These are phyloP conservation scores for Euphorbia schlechtendalii DNA, from an alignment of 441 rosid species.

Conservation along the genomic window DNA sequence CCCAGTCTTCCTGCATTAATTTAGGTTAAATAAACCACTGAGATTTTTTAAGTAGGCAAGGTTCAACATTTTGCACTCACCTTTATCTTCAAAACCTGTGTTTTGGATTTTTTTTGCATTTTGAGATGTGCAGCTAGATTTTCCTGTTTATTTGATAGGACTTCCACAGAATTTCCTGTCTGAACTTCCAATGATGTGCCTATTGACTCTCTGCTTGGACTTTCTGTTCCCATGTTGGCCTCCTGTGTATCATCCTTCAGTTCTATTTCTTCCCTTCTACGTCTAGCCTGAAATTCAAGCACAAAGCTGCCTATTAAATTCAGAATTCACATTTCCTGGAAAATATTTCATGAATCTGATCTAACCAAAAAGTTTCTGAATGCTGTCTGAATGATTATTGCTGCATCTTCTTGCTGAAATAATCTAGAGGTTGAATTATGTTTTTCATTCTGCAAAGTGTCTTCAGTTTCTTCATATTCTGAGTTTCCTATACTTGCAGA, in stretches of 20 bases:
- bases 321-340: too few species aligned
- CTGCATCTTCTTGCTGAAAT: slow-evolving; percentile 70
- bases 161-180: slow-evolving; percentile 48
- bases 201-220: slow-evolving; percentile 45
- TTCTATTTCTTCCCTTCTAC: slow-evolving; percentile 21
- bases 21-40: background rate
- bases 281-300: slow-evolving; percentile 41
- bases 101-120: slow-evolving; percentile 35
- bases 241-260: slow-evolving; percentile 22
- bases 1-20: slow-evolving; percentile 68
- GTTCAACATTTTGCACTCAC: slow-evolving; percentile 20
- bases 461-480: slow-evolving; percentile 26
- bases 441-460: slow-evolving; percentile 19
- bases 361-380: slow-evolving; percentile 57
- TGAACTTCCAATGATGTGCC: slow-evolving; percentile 74
- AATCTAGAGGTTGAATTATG: slow-evolving; percentile 41
- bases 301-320: background rate
- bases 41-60: background rate
- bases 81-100: slow-evolving; percentile 51
- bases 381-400: slow-evolving; percentile 61
- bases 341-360: background rate
- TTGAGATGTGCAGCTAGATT: slow-evolving; percentile 23
- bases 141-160: slow-evolving; percentile 33
- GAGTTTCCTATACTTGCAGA: slow-evolving; percentile 22
- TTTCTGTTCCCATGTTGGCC: slow-evolving; percentile 23